Conservation (phyloP, 2,329 filamentous ascomycete species). For the Fusarium hostae region DNA sequence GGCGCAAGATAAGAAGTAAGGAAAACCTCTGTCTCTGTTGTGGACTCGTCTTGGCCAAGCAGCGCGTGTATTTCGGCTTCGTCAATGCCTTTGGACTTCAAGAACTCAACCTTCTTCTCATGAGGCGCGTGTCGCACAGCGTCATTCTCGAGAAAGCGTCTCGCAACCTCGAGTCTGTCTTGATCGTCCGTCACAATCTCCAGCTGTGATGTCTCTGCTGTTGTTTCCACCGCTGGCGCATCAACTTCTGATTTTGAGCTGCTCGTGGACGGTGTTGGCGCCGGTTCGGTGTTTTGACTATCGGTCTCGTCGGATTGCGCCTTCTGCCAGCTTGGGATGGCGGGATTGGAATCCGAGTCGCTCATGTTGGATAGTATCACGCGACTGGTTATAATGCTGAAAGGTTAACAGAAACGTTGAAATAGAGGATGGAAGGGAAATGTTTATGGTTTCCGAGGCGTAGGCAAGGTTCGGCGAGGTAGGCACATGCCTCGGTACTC, state of each 20-base stretch:
- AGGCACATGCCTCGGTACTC: slow-evolving; percentile 45
- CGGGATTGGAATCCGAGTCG: slow-evolving; percentile 48
- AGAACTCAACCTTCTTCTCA: slow-evolving; percentile 80
- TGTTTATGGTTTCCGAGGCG: slow-evolving; percentile 26
- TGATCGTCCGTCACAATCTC: slow-evolving; percentile 14
- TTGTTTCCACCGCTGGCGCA: slow-evolving; percentile 11
- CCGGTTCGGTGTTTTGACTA: slow-evolving; percentile 27
- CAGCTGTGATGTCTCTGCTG: slow-evolving; percentile 2
- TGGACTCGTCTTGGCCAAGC: slow-evolving; percentile 53
- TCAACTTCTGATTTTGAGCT: slow-evolving; percentile 31
- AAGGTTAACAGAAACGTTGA: not conserved
- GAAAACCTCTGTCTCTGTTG: slow-evolving; percentile 29
- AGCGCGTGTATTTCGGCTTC: slow-evolving; percentile 75
- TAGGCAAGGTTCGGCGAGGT: slow-evolving; percentile 41
- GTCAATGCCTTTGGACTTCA: slow-evolving; percentile 79
- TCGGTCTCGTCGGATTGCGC: slow-evolving; percentile 29
- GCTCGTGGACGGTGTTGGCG: slow-evolving; percentile 30
- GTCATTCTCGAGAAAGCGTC: slow-evolving; percentile 79
- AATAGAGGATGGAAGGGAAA: not conserved
- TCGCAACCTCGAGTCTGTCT: slow-evolving; percentile 69
- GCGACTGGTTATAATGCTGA: not conserved
- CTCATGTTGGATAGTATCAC: slow-evolving; percentile 43
- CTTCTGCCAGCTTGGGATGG: slow-evolving; percentile 50
- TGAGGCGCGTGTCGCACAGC: slow-evolving; percentile 74
- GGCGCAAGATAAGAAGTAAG: not conserved